Evolutionary conservation across 2,329 filamentous ascomycete species (phyloP).

Genomic region (Basipetospora chlamydospora): DNA sequence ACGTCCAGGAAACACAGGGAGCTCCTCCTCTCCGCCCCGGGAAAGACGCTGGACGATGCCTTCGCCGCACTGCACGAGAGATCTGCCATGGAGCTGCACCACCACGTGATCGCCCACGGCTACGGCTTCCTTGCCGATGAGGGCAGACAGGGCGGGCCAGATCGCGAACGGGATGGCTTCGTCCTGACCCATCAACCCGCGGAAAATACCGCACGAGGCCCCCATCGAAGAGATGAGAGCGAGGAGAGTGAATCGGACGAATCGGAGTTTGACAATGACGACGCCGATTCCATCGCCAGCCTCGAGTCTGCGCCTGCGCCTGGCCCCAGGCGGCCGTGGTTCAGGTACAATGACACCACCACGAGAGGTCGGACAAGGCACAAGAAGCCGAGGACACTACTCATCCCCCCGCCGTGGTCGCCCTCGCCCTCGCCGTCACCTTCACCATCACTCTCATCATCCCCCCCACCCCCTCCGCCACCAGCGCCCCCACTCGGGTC

Average conservation of each 20-base stretch:
- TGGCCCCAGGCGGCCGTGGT: no score
- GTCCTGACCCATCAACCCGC: no score
- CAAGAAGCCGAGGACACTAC: background rate
- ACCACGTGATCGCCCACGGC: background rate
- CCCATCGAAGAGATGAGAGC: conserved; percentile 9
- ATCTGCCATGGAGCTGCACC: conserved; percentile 18
- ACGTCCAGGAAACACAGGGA: conserved; percentile 11
- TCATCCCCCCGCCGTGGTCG: background rate
- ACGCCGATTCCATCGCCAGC: no score
- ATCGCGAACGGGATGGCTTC: conserved; percentile 5
- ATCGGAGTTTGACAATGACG: no score
- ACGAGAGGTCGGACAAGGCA: background rate
- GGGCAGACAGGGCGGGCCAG: conserved; percentile 3
- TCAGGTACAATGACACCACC: background rate
- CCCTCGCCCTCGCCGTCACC: background rate
- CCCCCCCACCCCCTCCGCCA: conserved; percentile 25
- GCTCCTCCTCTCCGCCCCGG: conserved; percentile 19
- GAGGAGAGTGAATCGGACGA: background rate
- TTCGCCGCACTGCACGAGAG: conserved; percentile 22
- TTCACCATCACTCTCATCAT: background rate
- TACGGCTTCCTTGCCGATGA: background rate
- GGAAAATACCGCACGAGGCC: no score
- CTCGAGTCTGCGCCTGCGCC: no score
- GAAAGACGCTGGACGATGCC: conserved; percentile 15
- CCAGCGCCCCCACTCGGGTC: conserved; percentile 7